Base-by-base conservation (phyloP, 2,329 filamentous ascomycete genomes). In the Pseudogymnoascus sp. region DNA sequence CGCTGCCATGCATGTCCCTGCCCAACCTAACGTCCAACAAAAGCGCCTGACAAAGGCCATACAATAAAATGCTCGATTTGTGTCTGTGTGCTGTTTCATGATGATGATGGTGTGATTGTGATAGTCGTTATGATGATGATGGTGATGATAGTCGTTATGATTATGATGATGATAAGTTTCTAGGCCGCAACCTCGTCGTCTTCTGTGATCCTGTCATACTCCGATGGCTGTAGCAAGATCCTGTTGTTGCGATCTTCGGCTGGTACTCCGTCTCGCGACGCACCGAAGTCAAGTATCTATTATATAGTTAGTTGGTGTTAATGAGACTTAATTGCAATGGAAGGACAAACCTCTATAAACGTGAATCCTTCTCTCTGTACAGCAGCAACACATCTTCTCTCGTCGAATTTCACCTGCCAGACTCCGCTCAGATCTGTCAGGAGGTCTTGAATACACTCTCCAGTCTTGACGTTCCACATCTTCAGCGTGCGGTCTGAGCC, bases 381-480 rank as follows among this genome's bases (percentile, higher is more conserved):
- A 51, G 95, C 95, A 65, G 95, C 95, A 64, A 99, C 95, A 75
- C 95, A 99, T 75, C 93, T 85, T 69, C 95, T 84, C 73, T 96
- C 92, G 72, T 99, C 93, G 78, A 99, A 99, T 72, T 95, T 95
- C 72, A 99, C 95, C 79, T 99, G 95, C 95, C 95, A 99, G 6
- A 99, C 95, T n/a, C 93, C 93, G 69, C 89, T 93, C 37, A 99
- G 82, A 72, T 97, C 93, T 13, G 92, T 96, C 72, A 99, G 81
- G 45, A 99, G 83, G 76, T 99, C 93, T 69, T 93, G 90, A 62
- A 96, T 87, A 74, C 92, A 97, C 71, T 97, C 90, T 60, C 95
- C 95, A 1, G 89, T 96, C 71, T 87, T 86, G 61, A 97, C 90
- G 73, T 99, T 92, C 95, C 95, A 99, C 91, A 99, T 96, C 80